phyloP scores from a whole-genome alignment of 176 grass and related monocot species.

The Miscanthus lutarioriparius region DNA sequence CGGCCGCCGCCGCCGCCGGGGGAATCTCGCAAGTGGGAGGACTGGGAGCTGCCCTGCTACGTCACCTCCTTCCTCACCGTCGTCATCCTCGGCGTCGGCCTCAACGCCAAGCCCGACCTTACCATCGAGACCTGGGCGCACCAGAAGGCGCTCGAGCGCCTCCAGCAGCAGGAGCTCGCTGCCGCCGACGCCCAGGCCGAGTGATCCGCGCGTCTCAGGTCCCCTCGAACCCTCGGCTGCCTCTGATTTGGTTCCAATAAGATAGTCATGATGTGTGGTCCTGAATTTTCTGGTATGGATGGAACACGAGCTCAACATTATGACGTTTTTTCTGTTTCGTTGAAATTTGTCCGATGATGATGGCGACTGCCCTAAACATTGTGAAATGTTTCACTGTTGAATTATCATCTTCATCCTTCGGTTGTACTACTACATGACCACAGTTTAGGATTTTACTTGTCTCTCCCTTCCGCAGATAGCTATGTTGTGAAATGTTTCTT shows the following conservation, averaged over 20 bases:
- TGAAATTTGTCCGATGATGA: slow-evolving; percentile 24
- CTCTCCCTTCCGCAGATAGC: neutral
- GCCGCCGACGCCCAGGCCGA: slow-evolving; percentile 35
- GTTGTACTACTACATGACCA: neutral
- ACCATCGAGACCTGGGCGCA: slow-evolving; percentile 98
- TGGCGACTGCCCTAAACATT: slow-evolving; percentile 33
- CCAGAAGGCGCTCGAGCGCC: slow-evolving; percentile 91
- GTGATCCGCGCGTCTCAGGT: slow-evolving; percentile 58
- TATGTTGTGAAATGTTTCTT: neutral
- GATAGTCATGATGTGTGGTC: slow-evolving; percentile 25
- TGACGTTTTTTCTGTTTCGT: slow-evolving; percentile 35
- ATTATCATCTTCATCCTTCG: slow-evolving; percentile 1
- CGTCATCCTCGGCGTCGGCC: slow-evolving; percentile 93
- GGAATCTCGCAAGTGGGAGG: slow-evolving; percentile 88
- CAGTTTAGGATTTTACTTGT: neutral
- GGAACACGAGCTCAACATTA: slow-evolving; percentile 27
- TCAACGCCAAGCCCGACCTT: slow-evolving; percentile 97
- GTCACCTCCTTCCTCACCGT: slow-evolving; percentile 94
- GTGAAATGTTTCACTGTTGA: slow-evolving; percentile 19
- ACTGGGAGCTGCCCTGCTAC: slow-evolving; percentile 96
- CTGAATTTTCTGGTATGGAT: slow-evolving; percentile 3
- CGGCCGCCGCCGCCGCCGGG: slow-evolving; percentile 64
- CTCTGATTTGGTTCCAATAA: slow-evolving; percentile 51
- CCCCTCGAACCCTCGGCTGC: slow-evolving; percentile 25
- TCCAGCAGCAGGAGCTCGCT: slow-evolving; percentile 77